Evolutionary conservation across 2,329 filamentous ascomycete genomes (phyloP).

Genomic region (Bisporella sp.): DNA sequence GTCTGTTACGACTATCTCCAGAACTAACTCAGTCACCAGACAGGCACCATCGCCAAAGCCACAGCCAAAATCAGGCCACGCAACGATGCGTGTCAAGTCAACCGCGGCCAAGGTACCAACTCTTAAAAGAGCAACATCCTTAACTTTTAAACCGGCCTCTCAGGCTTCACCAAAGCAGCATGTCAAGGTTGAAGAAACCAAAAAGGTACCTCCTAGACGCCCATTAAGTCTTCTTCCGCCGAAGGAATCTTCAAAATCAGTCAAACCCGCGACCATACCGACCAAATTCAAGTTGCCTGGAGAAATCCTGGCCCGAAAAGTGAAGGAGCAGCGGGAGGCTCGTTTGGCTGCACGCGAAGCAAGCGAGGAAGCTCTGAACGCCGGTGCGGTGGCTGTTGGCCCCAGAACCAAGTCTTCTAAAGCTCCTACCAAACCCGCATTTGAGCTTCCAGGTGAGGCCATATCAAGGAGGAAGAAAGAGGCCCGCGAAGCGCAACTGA

Average conservation of each 20-base stretch:
- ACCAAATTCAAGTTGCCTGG: constrained; percentile 54
- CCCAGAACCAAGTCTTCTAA: constrained; percentile 43
- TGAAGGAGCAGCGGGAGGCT: constrained; percentile 53
- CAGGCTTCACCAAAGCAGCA: too few relatives aligned
- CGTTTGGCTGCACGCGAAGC: constrained; percentile 36
- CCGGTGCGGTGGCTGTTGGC: constrained; percentile 29
- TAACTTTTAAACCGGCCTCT: constrained; percentile 13
- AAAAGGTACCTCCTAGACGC: constrained; percentile 22
- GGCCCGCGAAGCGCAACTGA: constrained; percentile 47
- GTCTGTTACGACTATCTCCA: too few relatives aligned
- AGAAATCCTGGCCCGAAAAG: constrained; percentile 49
- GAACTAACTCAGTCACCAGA: too few relatives aligned
- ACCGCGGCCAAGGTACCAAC: constrained; percentile 17
- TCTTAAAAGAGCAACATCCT: constrained; percentile 21
- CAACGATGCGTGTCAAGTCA: constrained; percentile 36
- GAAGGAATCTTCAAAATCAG: constrained; percentile 43
- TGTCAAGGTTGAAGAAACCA: too few relatives aligned
- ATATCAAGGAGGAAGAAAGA: constrained; percentile 43
- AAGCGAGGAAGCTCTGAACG: constrained; percentile 30
- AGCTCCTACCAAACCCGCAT: constrained; percentile 45
- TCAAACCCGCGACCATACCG: constrained; percentile 46
- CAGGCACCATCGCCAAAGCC: too few relatives aligned
- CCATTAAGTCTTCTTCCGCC: constrained; percentile 33
- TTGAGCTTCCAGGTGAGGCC: constrained; percentile 58
- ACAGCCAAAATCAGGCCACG: constrained; percentile 24